Percentiles rank a stretch among this genome's conserved stretches.
phyloP scores from a whole-genome alignment of 2,329 filamentous ascomycete genomes.

The Zymoseptoria passerinii region DNA sequence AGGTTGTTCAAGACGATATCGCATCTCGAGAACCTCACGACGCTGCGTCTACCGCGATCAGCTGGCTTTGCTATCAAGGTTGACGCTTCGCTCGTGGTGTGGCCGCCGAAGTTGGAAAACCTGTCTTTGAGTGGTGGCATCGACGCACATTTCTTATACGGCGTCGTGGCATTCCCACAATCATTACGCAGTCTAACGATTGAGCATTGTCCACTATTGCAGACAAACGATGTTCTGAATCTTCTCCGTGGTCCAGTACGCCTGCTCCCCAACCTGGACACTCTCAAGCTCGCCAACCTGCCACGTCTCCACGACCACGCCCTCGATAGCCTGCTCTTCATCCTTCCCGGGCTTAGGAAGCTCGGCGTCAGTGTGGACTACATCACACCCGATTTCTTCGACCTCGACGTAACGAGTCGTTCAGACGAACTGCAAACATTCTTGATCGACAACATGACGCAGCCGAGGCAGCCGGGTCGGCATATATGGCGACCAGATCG shows the following conservation, averaged over 20 bases:
- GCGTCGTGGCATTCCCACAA: conserved; percentile 25
- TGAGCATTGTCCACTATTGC: conserved; percentile 36
- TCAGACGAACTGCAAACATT: not conserved
- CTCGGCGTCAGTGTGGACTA: conserved; percentile 42
- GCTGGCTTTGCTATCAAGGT: conserved; percentile 22
- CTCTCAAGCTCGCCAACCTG: conserved; percentile 34
- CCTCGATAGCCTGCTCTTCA: conserved; percentile 34
- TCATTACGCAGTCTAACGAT: conserved; percentile 33
- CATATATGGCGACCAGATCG: conserved; percentile 1
- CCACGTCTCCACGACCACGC: conserved; percentile 32
- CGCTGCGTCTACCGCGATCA: conserved; percentile 34
- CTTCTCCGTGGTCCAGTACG: conserved; percentile 30
- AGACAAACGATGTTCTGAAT: conserved; percentile 28
- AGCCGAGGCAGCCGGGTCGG: not conserved
- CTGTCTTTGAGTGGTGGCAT: conserved; percentile 39
- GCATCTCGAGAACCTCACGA: conserved; percentile 37
- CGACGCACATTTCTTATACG: conserved; percentile 35
- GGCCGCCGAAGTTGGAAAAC: conserved; percentile 37
- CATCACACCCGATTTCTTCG: conserved; percentile 36
- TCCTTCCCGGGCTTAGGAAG: conserved; percentile 32
- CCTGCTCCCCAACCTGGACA: conserved; percentile 26
- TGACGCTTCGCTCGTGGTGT: conserved; percentile 21
- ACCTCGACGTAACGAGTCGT: conserved; percentile 13
- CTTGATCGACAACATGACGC: not conserved
- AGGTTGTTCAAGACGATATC: conserved; percentile 44